These are phyloP conservation scores for Candolleomyces efflorescens DNA, from an alignment of 768 basidiomycete species.

Conservation along the genomic window DNA sequence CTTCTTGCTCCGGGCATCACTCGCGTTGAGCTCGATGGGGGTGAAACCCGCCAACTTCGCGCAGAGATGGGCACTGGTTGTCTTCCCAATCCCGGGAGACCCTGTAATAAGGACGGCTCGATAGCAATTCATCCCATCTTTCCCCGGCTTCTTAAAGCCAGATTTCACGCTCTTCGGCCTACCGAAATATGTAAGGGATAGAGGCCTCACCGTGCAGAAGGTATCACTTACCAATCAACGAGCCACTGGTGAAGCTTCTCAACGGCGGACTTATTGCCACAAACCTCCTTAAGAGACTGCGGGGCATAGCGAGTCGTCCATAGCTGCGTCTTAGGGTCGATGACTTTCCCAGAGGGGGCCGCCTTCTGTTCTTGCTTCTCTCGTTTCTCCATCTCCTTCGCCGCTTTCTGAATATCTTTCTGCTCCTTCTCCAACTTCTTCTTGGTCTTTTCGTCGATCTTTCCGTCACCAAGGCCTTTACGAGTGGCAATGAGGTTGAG, in stretches of 20 bases:
- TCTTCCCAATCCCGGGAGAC: constrained; percentile 96
- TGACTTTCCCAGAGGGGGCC: constrained; percentile 19
- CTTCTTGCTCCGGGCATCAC: constrained; percentile 94
- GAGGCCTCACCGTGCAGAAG: not conserved
- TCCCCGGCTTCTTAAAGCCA: constrained; percentile 92
- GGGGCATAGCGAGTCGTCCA: constrained; percentile 98
- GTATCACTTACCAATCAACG: constrained; percentile 65
- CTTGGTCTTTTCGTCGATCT: constrained; percentile 72
- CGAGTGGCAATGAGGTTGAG: constrained; percentile 76
- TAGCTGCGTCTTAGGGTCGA: constrained; percentile 59
- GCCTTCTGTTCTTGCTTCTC: constrained; percentile 38
- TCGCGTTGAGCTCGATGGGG: constrained; percentile 95
- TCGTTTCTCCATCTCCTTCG: constrained; percentile 72
- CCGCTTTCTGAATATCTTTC: constrained; percentile 65
- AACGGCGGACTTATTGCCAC: constrained; percentile 90
- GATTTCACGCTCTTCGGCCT: constrained; percentile 74
- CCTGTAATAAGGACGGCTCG: constrained; percentile 90
- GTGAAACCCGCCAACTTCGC: constrained; percentile 89
- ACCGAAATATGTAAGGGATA: constrained; percentile 1
- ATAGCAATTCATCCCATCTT: constrained; percentile 80
- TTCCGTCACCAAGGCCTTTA: constrained; percentile 43
- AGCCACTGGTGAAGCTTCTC: constrained; percentile 90
- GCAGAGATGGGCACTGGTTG: constrained; percentile 90
- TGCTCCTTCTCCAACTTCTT: constrained; percentile 82
- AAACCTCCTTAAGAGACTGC: constrained; percentile 80